Conservation (phyloP, 2,329 filamentous ascomycete genomes). For the Penicillium sp. region DNA sequence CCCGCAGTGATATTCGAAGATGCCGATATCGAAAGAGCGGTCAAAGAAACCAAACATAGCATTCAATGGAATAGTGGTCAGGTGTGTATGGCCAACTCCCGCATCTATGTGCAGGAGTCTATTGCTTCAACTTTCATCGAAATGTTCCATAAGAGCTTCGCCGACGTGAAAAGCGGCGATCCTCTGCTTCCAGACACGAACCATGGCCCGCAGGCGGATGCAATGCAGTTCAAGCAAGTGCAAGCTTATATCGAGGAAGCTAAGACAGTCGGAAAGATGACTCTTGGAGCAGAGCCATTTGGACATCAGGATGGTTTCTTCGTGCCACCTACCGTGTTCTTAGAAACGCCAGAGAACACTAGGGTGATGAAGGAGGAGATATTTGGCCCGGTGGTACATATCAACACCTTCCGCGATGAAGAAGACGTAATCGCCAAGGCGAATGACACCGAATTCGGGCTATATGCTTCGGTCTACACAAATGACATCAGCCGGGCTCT, state of each 20-base stretch:
- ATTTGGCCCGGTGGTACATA: slow-evolving; percentile 75
- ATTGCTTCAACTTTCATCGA: slow-evolving; percentile 66
- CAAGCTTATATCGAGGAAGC: slow-evolving; percentile 72
- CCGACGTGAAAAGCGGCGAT: slow-evolving; percentile 34
- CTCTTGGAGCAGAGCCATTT: slow-evolving; percentile 66
- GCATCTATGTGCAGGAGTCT: slow-evolving; percentile 77
- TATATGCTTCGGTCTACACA: slow-evolving; percentile 79
- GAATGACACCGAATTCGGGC: slow-evolving; percentile 71
- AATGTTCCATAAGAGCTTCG: slow-evolving; percentile 43
- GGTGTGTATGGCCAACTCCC: slow-evolving; percentile 59
- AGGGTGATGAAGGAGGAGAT: slow-evolving; percentile 77
- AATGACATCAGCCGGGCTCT: slow-evolving; percentile 75
- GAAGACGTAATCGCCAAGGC: slow-evolving; percentile 69
- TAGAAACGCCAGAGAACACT: slow-evolving; percentile 68
- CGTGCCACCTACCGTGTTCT: slow-evolving; percentile 83
- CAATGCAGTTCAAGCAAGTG: slow-evolving; percentile 82
- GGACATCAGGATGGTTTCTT: slow-evolving; percentile 75
- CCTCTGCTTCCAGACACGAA: slow-evolving; percentile 66
- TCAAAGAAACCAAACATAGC: slow-evolving; percentile 61
- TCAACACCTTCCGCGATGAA: slow-evolving; percentile 73
- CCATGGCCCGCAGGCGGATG: slow-evolving; percentile 81
- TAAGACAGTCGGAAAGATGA: slow-evolving; percentile 64
- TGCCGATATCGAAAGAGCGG: slow-evolving; percentile 63
- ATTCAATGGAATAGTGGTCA: slow-evolving; percentile 60
- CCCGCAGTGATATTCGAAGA: slow-evolving; percentile 63